phyloP scores from a whole-genome alignment of 1,139 yeast genomes.

The Zhuliangozyma blackwelliae region DNA sequence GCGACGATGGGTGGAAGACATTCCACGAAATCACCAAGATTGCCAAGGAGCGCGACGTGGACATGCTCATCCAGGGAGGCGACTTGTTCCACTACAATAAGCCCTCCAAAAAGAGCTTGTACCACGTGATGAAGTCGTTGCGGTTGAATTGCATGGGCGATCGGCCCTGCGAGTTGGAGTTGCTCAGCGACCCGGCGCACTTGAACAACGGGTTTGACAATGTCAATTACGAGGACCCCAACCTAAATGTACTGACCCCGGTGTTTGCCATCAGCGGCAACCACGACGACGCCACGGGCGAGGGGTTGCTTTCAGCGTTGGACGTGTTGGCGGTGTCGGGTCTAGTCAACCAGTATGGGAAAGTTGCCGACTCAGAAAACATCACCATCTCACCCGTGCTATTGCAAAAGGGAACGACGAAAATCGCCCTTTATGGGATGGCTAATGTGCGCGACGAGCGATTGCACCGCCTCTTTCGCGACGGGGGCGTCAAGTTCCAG shows the following conservation, averaged over 20 bases:
- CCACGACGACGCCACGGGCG: constrained; percentile 96
- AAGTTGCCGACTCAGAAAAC: constrained; percentile 70
- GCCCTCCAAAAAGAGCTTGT: constrained; percentile 83
- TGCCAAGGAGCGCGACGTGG: constrained; percentile 74
- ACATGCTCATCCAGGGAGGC: constrained; percentile 88
- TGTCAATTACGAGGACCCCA: constrained; percentile 87
- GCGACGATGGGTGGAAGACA: constrained; percentile 85
- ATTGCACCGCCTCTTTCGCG: constrained; percentile 74
- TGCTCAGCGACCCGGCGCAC: constrained; percentile 71
- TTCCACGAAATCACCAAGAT: constrained; percentile 77
- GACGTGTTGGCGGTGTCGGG: constrained; percentile 83
- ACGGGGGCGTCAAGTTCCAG: constrained; percentile 73
- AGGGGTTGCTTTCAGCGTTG: constrained; percentile 78
- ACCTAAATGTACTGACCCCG: constrained; percentile 86
- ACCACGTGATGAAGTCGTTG: constrained; percentile 73
- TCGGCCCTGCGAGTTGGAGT: constrained; percentile 80
- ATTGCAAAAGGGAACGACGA: constrained; percentile 76
- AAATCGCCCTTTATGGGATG: constrained; percentile 82
- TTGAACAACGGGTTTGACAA: constrained; percentile 58
- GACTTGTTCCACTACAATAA: constrained; percentile 88
- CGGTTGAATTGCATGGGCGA: constrained; percentile 79
- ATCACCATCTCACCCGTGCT: constrained; percentile 76
- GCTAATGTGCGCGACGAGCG: constrained; percentile 90
- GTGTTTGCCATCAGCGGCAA: constrained; percentile 93
- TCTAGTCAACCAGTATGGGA: constrained; percentile 84